Conservation (phyloP, 1,284 basidiomycete genomes). For the Boletus albobrunnescens region DNA sequence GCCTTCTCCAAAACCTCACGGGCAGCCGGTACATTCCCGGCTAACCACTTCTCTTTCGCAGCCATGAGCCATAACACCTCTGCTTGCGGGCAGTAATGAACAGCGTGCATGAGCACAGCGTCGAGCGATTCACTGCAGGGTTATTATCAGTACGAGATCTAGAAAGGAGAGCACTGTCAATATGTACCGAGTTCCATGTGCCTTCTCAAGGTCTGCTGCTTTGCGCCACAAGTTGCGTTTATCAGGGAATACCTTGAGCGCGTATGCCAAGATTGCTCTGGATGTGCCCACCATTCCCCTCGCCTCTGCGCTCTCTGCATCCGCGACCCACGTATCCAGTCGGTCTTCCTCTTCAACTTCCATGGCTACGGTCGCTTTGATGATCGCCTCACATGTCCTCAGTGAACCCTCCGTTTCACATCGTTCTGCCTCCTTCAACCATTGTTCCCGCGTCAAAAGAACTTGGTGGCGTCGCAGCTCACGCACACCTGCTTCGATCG, state of each 20-base stretch:
- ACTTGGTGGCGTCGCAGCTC: conserved; percentile 83
- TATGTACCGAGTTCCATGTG: conserved; percentile 72
- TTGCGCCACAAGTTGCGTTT: conserved; percentile 80
- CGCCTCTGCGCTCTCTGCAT: conserved; percentile 80
- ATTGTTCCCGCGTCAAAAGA: conserved; percentile 88
- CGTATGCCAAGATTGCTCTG: conserved; percentile 84
- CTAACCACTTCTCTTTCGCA: conserved; percentile 92
- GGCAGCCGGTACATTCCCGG: conserved; percentile 83
- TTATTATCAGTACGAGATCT: background rate
- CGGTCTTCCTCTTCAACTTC: conserved; percentile 94
- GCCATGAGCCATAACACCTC: conserved; percentile 97
- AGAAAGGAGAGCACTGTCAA: background rate
- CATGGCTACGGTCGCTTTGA: conserved; percentile 93
- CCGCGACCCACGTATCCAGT: conserved; percentile 85
- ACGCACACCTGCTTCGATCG: conserved; percentile 81
- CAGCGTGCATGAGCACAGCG: conserved; percentile 77
- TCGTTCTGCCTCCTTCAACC: conserved; percentile 91
- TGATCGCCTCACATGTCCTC: conserved; percentile 88
- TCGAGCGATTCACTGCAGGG: conserved; percentile 70
- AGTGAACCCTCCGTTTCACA: conserved; percentile 86
- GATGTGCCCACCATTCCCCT: conserved; percentile 80
- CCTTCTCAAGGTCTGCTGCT: conserved; percentile 90
- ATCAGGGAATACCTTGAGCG: conserved; percentile 89
- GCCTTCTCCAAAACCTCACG: conserved; percentile 85
- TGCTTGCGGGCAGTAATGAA: conserved; percentile 87